Evolutionary conservation across 257 asterid genomes (phyloP), one percentile per base, ranked within the genome.

Genomic region (Thymus quinquecostatus): DNA sequence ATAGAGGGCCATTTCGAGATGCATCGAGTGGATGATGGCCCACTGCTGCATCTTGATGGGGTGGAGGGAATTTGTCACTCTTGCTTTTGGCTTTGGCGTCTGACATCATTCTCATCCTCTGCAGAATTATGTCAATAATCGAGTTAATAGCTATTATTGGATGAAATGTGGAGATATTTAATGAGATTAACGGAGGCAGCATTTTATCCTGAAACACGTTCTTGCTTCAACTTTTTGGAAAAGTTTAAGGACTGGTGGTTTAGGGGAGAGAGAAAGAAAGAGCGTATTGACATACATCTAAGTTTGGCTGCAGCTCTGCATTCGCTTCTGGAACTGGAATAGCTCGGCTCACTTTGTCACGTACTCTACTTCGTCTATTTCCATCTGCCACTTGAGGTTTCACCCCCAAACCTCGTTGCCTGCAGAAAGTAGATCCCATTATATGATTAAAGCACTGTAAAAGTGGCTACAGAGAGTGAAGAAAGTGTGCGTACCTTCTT

Each of bases 321-420:
- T 94, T 91, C 60, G 97, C 99, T 81, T 86, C 97, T 41, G 99
- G 97, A 74, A 90, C 96, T 27, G 98, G 96, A 63, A 89, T 78
- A 59, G 97, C 96, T 70, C 88, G 90, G 79, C 81, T 80, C 79
- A 58, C 75, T 71, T 83, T 88, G 71, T 88, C 92, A 36, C 91
- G 95, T 55, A 59, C 68, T 81, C 96, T 85, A 44, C 36, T 70
- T 80, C 91, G 84, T 82, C 86, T 86, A 80, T 76, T 82, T 59
- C 89, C 91, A 71, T 91, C 93, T 50, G 65, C 67, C 14, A 55
- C 82, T 0, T 75, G 91, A 43, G 88, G 73, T 81, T 93, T 88
- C 69, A 77, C 87, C 11, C 74, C 77, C 32, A 78, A 51, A 67
- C 90, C 92, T 55, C 87, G 86, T 78, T 84, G 90, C 89, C 98